Percentiles rank a stretch among this genome's conserved stretches.
These are phyloP conservation scores for Coemansia sp. DNA, from an alignment of 192 early-diverging fungal species.

Conservation along the genomic window DNA sequence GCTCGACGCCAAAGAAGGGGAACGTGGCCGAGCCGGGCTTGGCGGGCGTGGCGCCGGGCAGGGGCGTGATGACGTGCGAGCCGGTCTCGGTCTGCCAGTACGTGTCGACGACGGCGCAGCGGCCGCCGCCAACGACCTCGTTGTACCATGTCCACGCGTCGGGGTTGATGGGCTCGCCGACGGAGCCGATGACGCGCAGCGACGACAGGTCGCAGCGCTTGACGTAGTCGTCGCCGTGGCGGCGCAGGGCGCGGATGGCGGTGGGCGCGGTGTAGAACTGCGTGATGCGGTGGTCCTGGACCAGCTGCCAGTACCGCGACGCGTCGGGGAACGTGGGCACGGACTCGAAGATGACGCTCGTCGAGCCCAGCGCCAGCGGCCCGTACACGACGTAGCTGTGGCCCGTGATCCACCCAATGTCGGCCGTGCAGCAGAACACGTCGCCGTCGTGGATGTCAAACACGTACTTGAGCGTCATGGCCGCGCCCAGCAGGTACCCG, in stretches of 20 bases:
- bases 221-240: constrained; percentile 78
- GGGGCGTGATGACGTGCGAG: constrained; percentile 85
- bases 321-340: constrained; percentile 92
- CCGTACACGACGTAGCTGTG: constrained; percentile 94
- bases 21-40: constrained; percentile 96
- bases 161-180: constrained; percentile 97
- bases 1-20: constrained; percentile 95
- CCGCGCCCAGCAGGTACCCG: constrained; percentile 92
- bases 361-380: constrained; percentile 79
- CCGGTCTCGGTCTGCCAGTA: constrained; percentile 96
- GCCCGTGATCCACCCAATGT: constrained; percentile 90
- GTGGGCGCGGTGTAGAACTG: constrained; percentile 99
- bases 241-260: constrained; percentile 92
- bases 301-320: constrained; percentile 77
- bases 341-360: constrained; percentile 92
- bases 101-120: constrained; percentile 95
- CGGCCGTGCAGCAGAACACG: constrained; percentile 91
- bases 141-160: constrained; percentile 98
- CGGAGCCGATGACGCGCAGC: constrained; percentile 88
- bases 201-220: constrained; percentile 75
- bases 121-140: constrained; percentile 80
- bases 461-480: constrained; percentile 82
- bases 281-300: constrained; percentile 89
- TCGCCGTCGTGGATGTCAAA: constrained; percentile 93
- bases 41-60: constrained; percentile 84